Conservation (phyloP, 2,329 filamentous ascomycete genomes). For the Aspergillus tanneri region DNA sequence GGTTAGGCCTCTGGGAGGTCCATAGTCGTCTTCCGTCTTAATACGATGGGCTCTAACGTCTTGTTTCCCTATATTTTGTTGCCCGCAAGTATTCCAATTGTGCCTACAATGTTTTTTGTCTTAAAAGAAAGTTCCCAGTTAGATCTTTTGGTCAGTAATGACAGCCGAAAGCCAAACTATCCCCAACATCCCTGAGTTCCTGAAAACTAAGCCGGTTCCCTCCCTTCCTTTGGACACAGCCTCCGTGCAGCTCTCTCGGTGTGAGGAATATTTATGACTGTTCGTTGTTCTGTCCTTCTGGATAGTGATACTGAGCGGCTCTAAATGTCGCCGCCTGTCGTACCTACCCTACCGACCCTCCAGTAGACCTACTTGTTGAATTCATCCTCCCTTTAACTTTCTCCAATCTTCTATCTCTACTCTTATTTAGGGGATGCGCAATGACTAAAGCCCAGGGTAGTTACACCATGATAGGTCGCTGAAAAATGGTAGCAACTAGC, state of each 20-base stretch:
- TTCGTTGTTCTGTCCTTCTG: background rate
- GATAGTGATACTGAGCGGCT: background rate
- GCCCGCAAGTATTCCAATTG: too few species aligned
- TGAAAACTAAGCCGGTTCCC: constrained; percentile 1
- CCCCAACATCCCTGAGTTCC: background rate
- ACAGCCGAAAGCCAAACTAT: background rate
- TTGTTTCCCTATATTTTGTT: too few species aligned
- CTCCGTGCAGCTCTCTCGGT: constrained; percentile 17
- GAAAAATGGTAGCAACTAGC: too few species aligned
- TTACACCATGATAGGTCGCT: background rate
- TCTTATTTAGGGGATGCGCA: background rate
- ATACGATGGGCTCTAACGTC: too few species aligned
- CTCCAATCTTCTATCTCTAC: background rate
- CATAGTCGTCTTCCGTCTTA: too few species aligned
- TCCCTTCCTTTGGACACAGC: constrained; percentile 14
- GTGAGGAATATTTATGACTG: background rate
- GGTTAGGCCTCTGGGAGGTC: too few species aligned
- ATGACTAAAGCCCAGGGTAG: too few species aligned
- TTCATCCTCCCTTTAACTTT: background rate
- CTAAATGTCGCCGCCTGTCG: background rate
- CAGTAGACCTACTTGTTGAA: background rate
- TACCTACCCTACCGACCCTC: background rate
- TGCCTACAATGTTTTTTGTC: too few species aligned
- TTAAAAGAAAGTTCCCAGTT: background rate
- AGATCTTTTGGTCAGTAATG: too few species aligned